phyloP scores from a whole-genome alignment of 2,329 filamentous ascomycete genomes.

The Penicillium sp. region DNA sequence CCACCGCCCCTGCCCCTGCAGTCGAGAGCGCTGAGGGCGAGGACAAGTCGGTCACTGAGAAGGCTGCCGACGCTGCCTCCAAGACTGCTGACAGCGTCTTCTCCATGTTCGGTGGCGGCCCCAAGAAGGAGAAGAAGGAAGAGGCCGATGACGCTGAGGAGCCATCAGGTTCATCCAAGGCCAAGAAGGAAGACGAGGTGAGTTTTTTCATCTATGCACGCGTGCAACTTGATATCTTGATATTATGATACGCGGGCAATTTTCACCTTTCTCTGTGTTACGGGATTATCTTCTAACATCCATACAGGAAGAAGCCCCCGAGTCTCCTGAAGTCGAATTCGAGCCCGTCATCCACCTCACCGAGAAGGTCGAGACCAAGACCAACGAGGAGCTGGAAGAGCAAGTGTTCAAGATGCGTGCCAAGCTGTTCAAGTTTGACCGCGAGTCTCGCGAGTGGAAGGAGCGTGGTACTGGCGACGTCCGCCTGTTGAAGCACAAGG shows the following conservation, averaged over 20 bases:
- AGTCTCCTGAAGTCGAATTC: constrained; percentile 93
- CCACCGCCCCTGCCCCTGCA: constrained; percentile 28
- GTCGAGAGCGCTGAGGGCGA: constrained; percentile 25
- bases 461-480: constrained; percentile 97
- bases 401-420: constrained; percentile 99
- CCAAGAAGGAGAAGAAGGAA: constrained; percentile 93
- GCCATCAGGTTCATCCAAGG: constrained; percentile 83
- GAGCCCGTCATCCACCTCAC: constrained; percentile 94
- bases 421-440: constrained; percentile 98
- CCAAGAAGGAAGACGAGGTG: constrained; percentile 61
- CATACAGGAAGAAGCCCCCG: constrained; percentile 66
- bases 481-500: constrained; percentile 95
- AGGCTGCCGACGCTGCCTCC: constrained; percentile 29
- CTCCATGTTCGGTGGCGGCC: constrained; percentile 97
- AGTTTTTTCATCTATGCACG: constrained; percentile 30
- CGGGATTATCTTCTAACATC: not conserved
- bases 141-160: constrained; percentile 78
- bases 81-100: constrained; percentile 64
- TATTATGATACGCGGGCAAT: constrained; percentile 1
- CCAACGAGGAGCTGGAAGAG: constrained; percentile 97
- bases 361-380: constrained; percentile 95
- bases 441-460: constrained; percentile 93
- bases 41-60: constrained; percentile 25
- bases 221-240: not conserved
- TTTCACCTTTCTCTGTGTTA: not conserved